These are phyloP conservation scores for Erucastrum elatum DNA, from an alignment of 345 rosid species.

Conservation along the genomic window DNA sequence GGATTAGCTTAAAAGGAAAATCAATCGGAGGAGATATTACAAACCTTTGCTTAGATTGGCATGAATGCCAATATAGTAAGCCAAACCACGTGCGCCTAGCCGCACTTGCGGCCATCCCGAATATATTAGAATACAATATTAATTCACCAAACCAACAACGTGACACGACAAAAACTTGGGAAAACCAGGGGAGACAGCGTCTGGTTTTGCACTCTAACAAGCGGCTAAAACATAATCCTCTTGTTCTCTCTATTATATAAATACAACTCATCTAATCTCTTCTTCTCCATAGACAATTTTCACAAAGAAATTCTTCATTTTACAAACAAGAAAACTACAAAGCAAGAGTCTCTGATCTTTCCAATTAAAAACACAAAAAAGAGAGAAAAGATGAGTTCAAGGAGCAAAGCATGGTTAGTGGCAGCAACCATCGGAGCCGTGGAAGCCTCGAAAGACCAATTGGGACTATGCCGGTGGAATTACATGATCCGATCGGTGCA, in stretches of 20 bases:
- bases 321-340: not conserved
- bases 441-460: no score
- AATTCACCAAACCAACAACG: not conserved
- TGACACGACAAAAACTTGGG: not conserved
- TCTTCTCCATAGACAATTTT: not conserved
- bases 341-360: not conserved
- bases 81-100: not conserved
- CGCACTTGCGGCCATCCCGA: not conserved
- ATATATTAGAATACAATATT: not conserved
- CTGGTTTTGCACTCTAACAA: constrained; percentile 18
- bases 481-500: not conserved
- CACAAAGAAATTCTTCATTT: not conserved
- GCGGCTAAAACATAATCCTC: not conserved
- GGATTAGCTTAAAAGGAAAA: not conserved
- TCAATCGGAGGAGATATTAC: not conserved
- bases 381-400: constrained; percentile 21
- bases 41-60: not conserved
- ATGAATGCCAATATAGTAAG: not conserved
- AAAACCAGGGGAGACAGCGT: constrained; percentile 14
- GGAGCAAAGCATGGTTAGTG: no score
- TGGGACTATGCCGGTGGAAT: no score
- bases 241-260: not conserved
- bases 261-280: not conserved
- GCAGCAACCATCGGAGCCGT: no score
- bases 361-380: no score